A percentile compares a stretch with the other conserved stretches of the same genome.
Evolutionary conservation across 768 basidiomycete species (phyloP).

Genomic region (Xanthoconium purpureum): DNA sequence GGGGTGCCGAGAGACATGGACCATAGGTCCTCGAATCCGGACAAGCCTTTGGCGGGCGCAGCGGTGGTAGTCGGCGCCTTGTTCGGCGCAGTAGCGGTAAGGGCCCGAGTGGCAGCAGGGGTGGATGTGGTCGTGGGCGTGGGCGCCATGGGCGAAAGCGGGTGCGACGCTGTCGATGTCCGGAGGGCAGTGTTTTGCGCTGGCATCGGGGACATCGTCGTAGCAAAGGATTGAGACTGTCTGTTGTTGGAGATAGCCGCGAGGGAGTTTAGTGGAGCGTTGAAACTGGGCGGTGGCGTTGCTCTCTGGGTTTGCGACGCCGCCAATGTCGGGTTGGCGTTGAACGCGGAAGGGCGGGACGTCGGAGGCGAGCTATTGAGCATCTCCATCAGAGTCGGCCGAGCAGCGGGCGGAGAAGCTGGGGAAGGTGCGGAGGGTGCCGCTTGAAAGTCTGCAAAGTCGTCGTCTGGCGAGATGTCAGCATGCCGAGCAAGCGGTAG

Average conservation of each 20-base stretch:
- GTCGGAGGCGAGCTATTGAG: constrained; percentile 35
- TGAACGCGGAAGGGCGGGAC: constrained; percentile 10
- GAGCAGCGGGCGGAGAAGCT: constrained; percentile 33
- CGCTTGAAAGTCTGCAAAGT: constrained; percentile 83
- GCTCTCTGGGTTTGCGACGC: constrained; percentile 13
- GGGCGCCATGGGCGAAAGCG: constrained; percentile 24
- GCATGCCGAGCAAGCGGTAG: not conserved
- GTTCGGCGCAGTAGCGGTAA: constrained; percentile 11
- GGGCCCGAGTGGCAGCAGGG: constrained; percentile 9
- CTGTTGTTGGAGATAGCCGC: constrained; percentile 26
- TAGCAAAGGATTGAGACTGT: constrained; percentile 17
- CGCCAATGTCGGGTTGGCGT: constrained; percentile 5
- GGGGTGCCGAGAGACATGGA: constrained; percentile 65
- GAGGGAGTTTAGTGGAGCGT: constrained; percentile 21
- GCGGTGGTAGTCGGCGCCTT: constrained; percentile 15
- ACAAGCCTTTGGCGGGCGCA: constrained; percentile 39
- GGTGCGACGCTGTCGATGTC: constrained; percentile 25
- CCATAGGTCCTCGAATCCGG: constrained; percentile 88
- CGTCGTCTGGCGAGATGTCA: constrained; percentile 55
- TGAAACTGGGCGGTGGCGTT: constrained; percentile 26
- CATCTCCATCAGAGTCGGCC: constrained; percentile 48
- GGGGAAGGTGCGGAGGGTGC: constrained; percentile 49
- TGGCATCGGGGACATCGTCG: constrained; percentile 17
- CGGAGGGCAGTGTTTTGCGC: constrained; percentile 23
- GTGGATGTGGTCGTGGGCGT: constrained; percentile 4